Conservation (phyloP, 2,329 filamentous ascomycete genomes). For the Amphichorda felina region DNA sequence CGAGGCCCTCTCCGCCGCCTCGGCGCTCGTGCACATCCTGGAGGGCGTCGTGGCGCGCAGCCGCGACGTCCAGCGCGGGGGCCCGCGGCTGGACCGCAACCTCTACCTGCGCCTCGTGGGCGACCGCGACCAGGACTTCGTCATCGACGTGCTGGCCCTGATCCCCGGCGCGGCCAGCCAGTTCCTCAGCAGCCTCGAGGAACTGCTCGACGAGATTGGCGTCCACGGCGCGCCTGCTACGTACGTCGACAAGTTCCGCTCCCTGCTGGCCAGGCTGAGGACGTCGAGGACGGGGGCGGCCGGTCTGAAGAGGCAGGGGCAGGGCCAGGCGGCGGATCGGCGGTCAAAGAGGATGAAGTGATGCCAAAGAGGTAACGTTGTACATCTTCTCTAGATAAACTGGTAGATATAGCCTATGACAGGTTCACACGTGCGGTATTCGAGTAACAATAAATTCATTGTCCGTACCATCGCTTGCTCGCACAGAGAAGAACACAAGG, state of each 20-base stretch:
- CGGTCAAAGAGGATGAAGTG: slow-evolving; percentile 22
- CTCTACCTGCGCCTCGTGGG: slow-evolving; percentile 37
- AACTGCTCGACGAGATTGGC: slow-evolving; percentile 18
- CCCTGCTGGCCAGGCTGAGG: slow-evolving; percentile 17
- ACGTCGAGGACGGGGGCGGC: slow-evolving; percentile 11
- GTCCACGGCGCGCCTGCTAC: slow-evolving; percentile 18
- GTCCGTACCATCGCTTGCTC: too few species aligned
- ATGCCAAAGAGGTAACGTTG: slow-evolving; percentile 5
- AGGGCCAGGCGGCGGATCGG: slow-evolving; percentile 11
- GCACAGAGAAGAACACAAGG: too few species aligned
- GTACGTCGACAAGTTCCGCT: slow-evolving; percentile 22
- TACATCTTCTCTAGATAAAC: too few species aligned
- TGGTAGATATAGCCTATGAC: too few species aligned
- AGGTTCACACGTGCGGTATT: too few species aligned
- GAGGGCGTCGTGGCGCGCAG: slow-evolving; percentile 25
- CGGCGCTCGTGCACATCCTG: slow-evolving; percentile 35
- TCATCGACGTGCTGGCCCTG: slow-evolving; percentile 28
- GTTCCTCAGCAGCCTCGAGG: slow-evolving; percentile 26
- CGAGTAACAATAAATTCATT: too few species aligned
- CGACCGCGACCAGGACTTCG: slow-evolving; percentile 28
- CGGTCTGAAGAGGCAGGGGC: slow-evolving; percentile 19
- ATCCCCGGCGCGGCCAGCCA: slow-evolving; percentile 31
- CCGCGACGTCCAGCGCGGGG: not conserved
- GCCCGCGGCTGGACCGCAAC: slow-evolving; percentile 22
- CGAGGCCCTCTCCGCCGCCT: slow-evolving; percentile 32